Evolutionary conservation across 139 green algal species (phyloP).

Genomic region (Prasinococcaceae sp.): DNA sequence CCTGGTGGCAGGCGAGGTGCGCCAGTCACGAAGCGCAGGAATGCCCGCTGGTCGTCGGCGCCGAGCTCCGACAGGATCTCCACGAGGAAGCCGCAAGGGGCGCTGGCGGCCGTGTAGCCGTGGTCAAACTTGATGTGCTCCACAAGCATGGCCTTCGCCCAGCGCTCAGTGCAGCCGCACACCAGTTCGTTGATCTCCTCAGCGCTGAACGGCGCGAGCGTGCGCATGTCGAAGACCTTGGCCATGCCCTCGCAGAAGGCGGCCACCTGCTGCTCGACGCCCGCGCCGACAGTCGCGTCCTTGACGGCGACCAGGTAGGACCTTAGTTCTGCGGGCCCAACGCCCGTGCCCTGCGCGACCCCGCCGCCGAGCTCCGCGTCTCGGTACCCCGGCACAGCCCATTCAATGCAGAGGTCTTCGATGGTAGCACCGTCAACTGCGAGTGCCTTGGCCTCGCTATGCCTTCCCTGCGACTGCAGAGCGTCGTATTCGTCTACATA

Average conservation of each 20-base stretch:
- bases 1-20: conserved; percentile 80
- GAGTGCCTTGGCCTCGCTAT: neutral
- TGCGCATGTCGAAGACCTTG: conserved; percentile 53
- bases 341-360: too few relatives aligned
- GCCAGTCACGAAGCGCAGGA: conserved; percentile 94
- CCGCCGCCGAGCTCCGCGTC: conserved; percentile 49
- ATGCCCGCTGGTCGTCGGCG: conserved; percentile 64
- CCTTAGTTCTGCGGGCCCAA: too few relatives aligned
- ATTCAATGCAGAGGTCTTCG: conserved; percentile 85
- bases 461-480: conserved; percentile 8
- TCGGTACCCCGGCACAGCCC: conserved; percentile 69
- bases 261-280: conserved; percentile 56
- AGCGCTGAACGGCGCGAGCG: conserved; percentile 62
- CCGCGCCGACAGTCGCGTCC: conserved; percentile 59
- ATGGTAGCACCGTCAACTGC: conserved; percentile 36
- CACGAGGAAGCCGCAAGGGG: conserved; percentile 48
- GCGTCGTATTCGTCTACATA: too few relatives aligned
- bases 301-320: too few relatives aligned
- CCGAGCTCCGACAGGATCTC: conserved; percentile 77
- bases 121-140: conserved; percentile 93
- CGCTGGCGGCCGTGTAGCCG: conserved; percentile 51
- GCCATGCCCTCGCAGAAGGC: conserved; percentile 51
- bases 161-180: conserved; percentile 69
- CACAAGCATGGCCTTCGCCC: conserved; percentile 53
- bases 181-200: conserved; percentile 88